Evolutionary conservation across 192 early-diverging fungal genomes (phyloP).

Genomic region (Backusella luteola): DNA sequence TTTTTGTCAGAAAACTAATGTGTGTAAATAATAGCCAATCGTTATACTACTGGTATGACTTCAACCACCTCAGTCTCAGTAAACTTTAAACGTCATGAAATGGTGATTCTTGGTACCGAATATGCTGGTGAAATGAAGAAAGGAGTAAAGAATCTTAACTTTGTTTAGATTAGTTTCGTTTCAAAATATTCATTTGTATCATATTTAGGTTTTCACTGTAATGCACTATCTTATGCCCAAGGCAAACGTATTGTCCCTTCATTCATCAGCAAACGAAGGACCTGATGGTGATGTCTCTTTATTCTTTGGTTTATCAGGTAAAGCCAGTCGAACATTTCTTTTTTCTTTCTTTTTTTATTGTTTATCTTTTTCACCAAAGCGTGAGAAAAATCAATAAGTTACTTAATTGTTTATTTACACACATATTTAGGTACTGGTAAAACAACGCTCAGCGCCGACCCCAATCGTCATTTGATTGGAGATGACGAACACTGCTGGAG

Average conservation of each 20-base stretch:
- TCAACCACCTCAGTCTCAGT: constrained; percentile 89
- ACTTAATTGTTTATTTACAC: neutral
- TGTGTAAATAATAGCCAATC: constrained; percentile 57
- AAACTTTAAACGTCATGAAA: constrained; percentile 90
- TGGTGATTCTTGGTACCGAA: constrained; percentile 97
- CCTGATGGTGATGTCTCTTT: constrained; percentile 86
- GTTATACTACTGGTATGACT: constrained; percentile 94
- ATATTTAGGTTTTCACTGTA: constrained; percentile 77
- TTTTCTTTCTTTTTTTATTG: neutral
- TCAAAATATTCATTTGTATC: neutral
- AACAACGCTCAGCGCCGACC: constrained; percentile 95
- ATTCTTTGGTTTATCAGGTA: constrained; percentile 96
- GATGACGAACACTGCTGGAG: constrained; percentile 99
- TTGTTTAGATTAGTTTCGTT: neutral
- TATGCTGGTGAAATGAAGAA: constrained; percentile 99
- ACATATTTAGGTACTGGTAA: constrained; percentile 80
- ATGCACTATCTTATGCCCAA: constrained; percentile 99
- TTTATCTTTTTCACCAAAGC: neutral
- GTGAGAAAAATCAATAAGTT: neutral
- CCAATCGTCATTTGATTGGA: constrained; percentile 87
- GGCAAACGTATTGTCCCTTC: constrained; percentile 80
- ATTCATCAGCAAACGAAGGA: constrained; percentile 95
- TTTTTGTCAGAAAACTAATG: neutral
- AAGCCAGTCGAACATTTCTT: neutral
- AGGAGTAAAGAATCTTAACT: constrained; percentile 59